Evolutionary conservation across 768 basidiomycete species (phyloP), one percentile per base, ranked within the genome.

Genomic region (Arthromyces matolae): DNA sequence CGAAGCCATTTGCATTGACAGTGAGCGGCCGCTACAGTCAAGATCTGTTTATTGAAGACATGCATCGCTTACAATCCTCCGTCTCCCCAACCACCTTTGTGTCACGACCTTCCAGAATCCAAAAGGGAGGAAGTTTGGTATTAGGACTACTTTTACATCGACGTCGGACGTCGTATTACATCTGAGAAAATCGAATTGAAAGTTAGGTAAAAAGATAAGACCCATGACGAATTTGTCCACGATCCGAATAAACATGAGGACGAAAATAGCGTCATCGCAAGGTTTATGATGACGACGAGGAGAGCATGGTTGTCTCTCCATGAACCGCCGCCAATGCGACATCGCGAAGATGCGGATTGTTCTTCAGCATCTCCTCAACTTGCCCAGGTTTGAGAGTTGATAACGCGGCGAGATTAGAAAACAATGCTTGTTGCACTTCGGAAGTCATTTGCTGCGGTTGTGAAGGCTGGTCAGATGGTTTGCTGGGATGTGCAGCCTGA

Each of bases 281-380:
- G n/a, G n/a, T n/a, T n/a, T n/a, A n/a, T n/a, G n/a, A 33, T n/a
- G 23, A 52, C 10, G 48, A 31, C 35, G 47, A 18, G 12, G 39
- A 23, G 22, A 20, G 18, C 41, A 54, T 58, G 52, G 59, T 60
- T 44, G 55, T 53, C 37, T 59, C 58, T 20, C 55, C 52, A 42
- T 55, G 50, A 39, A 70, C 55, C 19, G 70, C 67, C 42, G 71
- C 64, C 54, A 64, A 51, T 8, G 71, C 61, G 20, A 70, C 62
- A 24, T 69, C 65, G 28, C 69, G 61, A 39, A 75, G 53, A 32
- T 71, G 64, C 2, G 73, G 65, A 47, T 75, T 71, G 18, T 60
- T 62, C 16, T 64, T 60, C 38, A 75, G 57, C 22, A 71, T 54
- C 20, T 71, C 67, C 14, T 64, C 61, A 8, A 74, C 62, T 50